A percentile compares a stretch with the other conserved stretches of the same genome.
phyloP scores from a whole-genome alignment of 164 flowering plant species.

The Vitis rotundifolia region DNA sequence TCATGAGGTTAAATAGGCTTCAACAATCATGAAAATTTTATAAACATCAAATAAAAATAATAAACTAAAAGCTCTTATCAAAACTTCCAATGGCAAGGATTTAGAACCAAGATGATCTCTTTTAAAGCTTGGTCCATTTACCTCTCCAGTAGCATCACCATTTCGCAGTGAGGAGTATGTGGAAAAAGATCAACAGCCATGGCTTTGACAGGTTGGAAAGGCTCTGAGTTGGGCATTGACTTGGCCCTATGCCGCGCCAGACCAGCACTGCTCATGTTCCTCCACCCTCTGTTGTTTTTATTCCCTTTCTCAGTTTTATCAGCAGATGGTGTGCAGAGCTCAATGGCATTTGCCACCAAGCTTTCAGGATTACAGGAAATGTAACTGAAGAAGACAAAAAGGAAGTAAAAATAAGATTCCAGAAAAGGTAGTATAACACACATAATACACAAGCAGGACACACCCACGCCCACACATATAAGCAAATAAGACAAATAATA shows the following conservation, averaged over 20 bases:
- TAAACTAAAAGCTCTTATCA: neutral
- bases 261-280: slow-evolving; percentile 85
- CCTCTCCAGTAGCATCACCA: slow-evolving; percentile 94
- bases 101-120: neutral
- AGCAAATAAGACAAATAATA: slow-evolving; percentile 3
- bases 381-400: slow-evolving; percentile 50
- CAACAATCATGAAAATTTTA: neutral
- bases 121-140: slow-evolving; percentile 20
- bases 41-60: neutral
- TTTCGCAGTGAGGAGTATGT: slow-evolving; percentile 84
- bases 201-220: slow-evolving; percentile 83
- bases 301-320: slow-evolving; percentile 62
- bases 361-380: slow-evolving; percentile 96
- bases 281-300: slow-evolving; percentile 72
- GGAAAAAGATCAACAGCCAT: slow-evolving; percentile 95
- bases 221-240: slow-evolving; percentile 92
- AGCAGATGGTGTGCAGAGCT: slow-evolving; percentile 79
- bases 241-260: slow-evolving; percentile 87
- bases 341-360: slow-evolving; percentile 88
- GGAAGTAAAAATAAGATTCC: slow-evolving; percentile 4
- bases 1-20: too few species aligned
- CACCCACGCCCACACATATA: neutral
- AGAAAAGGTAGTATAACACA: neutral
- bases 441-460: too few species aligned
- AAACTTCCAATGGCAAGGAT: neutral